phyloP scores from a whole-genome alignment of 2,329 filamentous ascomycete species.

The Didymella lethalis region DNA sequence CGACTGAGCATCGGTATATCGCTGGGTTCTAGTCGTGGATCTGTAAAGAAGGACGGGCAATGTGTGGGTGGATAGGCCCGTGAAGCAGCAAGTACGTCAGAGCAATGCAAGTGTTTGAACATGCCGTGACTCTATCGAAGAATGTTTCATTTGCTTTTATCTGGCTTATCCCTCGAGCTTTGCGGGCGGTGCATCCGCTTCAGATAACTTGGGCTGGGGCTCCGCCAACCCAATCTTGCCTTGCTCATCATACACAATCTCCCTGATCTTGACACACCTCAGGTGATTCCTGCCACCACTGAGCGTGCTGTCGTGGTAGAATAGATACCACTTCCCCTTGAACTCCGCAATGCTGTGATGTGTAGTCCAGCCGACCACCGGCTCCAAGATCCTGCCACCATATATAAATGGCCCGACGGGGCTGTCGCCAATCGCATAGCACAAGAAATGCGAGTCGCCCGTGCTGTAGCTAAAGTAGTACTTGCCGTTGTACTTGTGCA shows the following conservation, averaged over 20 bases:
- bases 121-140: not conserved
- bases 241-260: constrained; percentile 74
- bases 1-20: constrained; percentile 64
- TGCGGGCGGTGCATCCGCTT: constrained; percentile 16
- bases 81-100: not conserved
- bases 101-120: not conserved
- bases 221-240: constrained; percentile 64
- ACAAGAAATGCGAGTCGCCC: constrained; percentile 78
- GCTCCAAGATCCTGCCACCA: constrained; percentile 74
- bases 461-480: constrained; percentile 84
- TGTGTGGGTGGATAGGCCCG: not conserved
- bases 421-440: constrained; percentile 70
- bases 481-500: constrained; percentile 73
- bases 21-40: constrained; percentile 38
- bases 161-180: constrained; percentile 7
- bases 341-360: constrained; percentile 82
- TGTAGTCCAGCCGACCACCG: constrained; percentile 81
- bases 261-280: constrained; percentile 75
- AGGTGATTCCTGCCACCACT: constrained; percentile 75
- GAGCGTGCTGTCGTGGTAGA: constrained; percentile 77
- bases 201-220: constrained; percentile 38
- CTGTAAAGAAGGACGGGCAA: not conserved
- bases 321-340: constrained; percentile 74
- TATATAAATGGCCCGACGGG: constrained; percentile 79
- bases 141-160: not conserved